These are phyloP conservation scores for Isabelozyma gotoi DNA, from an alignment of 805 yeast genomes.

Conservation along the genomic window DNA sequence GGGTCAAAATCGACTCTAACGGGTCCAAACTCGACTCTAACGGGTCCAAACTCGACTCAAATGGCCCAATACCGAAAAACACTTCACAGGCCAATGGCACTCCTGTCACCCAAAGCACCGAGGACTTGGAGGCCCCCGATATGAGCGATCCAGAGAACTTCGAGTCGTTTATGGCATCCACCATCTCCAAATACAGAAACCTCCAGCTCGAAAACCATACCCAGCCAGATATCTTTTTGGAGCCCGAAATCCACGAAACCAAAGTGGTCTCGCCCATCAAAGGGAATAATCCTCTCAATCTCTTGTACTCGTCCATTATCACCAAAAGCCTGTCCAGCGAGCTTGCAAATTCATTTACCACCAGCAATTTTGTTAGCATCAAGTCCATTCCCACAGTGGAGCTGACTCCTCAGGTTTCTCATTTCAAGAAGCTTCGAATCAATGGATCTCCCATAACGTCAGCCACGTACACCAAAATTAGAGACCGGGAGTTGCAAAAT, in stretches of 20 bases:
- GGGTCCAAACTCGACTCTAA: too few species aligned
- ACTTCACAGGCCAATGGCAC: neutral
- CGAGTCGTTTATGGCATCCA: conserved; percentile 31
- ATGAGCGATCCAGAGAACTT: conserved; percentile 21
- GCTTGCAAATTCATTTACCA: neutral
- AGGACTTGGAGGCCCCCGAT: neutral
- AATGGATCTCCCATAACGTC: conserved; percentile 36
- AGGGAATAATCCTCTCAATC: conserved; percentile 21
- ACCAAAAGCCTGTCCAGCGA: conserved; percentile 11
- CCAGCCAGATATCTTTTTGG: too few species aligned
- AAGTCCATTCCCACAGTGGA: conserved; percentile 40
- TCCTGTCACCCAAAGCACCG: neutral
- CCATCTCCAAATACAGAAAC: conserved; percentile 33
- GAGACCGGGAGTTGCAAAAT: conserved; percentile 6
- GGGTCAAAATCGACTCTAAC: too few species aligned
- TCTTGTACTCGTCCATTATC: conserved; percentile 24
- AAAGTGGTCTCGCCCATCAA: neutral
- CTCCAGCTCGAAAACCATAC: conserved; percentile 16
- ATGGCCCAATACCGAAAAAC: neutral
- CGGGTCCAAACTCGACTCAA: too few species aligned
- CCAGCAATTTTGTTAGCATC: conserved; percentile 14
- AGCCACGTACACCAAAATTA: conserved; percentile 12
- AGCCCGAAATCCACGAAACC: too few species aligned
- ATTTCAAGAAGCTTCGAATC: conserved; percentile 43
- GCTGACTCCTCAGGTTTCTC: conserved; percentile 34